A percentile compares a stretch with the other conserved stretches of the same genome.
Evolutionary conservation across 257 asterid genomes (phyloP).

Genomic region (Gardenia jasminoides): DNA sequence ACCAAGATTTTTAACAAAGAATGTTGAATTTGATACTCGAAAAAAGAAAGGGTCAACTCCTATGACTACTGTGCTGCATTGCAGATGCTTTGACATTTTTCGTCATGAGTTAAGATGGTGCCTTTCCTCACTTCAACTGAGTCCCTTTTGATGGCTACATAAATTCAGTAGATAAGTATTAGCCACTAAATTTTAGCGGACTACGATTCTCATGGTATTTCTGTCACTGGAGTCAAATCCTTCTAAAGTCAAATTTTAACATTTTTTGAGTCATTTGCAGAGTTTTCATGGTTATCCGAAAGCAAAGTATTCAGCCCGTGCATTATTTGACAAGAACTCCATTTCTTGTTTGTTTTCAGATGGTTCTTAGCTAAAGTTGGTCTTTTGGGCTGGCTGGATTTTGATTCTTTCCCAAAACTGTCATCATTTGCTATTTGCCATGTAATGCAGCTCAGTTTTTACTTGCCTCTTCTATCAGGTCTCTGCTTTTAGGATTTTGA

Average conservation of each 20-base stretch:
- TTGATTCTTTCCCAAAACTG: slow-evolving; percentile 8
- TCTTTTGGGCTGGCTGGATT: not conserved
- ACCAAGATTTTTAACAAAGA: no score
- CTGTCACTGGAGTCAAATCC: slow-evolving; percentile 1
- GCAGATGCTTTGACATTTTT: slow-evolving; percentile 7
- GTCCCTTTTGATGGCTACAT: slow-evolving; percentile 17
- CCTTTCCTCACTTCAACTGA: not conserved
- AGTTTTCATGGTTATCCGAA: slow-evolving; percentile 7
- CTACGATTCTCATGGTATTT: slow-evolving; percentile 10
- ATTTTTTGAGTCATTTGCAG: slow-evolving; percentile 18
- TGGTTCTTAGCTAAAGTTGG: not conserved
- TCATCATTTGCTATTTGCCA: not conserved
- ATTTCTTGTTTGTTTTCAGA: not conserved
- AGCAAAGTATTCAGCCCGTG: not conserved
- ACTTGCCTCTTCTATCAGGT: not conserved
- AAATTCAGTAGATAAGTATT: not conserved
- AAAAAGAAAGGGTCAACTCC: no score
- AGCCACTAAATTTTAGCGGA: not conserved
- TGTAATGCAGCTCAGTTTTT: not conserved
- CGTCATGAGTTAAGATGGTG: not conserved
- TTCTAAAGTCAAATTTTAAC: slow-evolving; percentile 9
- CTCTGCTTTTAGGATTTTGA: not conserved
- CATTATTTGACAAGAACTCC: slow-evolving; percentile 15
- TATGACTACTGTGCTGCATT: slow-evolving; percentile 18
- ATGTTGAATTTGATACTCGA: no score